Conservation (phyloP, 805 yeast genomes). For the Tetrapisispora nanseiensis region DNA sequence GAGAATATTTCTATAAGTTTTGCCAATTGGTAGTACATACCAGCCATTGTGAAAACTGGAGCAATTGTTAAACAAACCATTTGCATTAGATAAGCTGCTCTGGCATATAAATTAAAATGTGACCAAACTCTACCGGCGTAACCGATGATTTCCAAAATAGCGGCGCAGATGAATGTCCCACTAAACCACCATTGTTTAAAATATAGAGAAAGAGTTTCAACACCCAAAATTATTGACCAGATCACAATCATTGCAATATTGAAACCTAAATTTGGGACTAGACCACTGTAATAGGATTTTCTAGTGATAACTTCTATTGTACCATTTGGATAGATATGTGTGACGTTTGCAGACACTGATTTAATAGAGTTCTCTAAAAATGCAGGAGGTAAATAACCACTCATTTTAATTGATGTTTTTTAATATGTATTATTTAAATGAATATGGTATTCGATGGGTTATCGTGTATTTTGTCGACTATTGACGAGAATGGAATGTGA, state of each 20-base stretch:
- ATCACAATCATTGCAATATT: slow-evolving; percentile 49
- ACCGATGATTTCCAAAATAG: slow-evolving; percentile 56
- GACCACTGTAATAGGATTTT: slow-evolving; percentile 30
- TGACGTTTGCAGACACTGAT: not conserved
- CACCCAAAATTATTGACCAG: slow-evolving; percentile 39
- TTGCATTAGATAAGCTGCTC: slow-evolving; percentile 48
- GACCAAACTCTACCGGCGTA: slow-evolving; percentile 52
- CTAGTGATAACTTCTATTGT: not conserved
- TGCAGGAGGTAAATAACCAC: not conserved
- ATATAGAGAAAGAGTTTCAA: slow-evolving; percentile 38
- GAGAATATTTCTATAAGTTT: slow-evolving; percentile 58
- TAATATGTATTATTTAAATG: not conserved
- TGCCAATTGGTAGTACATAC: slow-evolving; percentile 62
- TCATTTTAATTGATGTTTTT: not conserved
- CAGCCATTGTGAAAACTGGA: slow-evolving; percentile 81
- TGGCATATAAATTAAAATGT: slow-evolving; percentile 28
- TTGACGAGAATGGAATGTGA: no score
- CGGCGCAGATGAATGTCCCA: slow-evolving; percentile 44
- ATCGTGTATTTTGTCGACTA: no score
- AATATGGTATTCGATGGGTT: not conserved
- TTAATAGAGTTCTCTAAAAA: not conserved
- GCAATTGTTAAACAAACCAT: slow-evolving; percentile 63
- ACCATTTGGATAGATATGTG: slow-evolving; percentile 3
- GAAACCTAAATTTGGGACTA: slow-evolving; percentile 44
- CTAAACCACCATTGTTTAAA: slow-evolving; percentile 61